Evolutionary conservation across 2,329 filamentous ascomycete genomes (phyloP), one percentile per base, ranked within the genome.

Genomic region (Dendrostoma leiphaemia): DNA sequence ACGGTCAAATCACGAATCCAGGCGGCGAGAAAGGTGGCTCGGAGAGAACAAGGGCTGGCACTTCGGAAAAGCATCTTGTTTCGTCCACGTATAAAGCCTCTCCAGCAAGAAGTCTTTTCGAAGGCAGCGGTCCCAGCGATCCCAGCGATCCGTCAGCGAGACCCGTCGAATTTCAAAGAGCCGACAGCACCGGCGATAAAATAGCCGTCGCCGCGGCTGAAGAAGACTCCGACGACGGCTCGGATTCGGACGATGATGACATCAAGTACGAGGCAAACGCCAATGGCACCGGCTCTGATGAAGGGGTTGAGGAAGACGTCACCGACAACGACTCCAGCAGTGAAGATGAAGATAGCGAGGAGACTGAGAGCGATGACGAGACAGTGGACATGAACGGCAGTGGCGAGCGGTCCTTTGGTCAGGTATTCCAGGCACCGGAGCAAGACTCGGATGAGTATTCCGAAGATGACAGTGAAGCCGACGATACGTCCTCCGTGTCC

Each of bases 261-360:
- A 57, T 57, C 37, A 57, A 48, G 13, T 57, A 57, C n/a, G 55
- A 57, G 32, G 31, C 51, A n/a, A 6, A 37, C 17, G 26, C 24
- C 8, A 49, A 47, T 32, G 21, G 23, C 2, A 23, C 15, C 2
- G 26, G 32, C 2, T 12, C 26, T 10, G 37, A 48, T 17, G 44
- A 35, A 9, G 28, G 23, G 24, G n/a, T 32, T 13, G 48, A 28
- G 35, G 48, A 34, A 15, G 44, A 29, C 23, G 12, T 8, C 21
- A n/a, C 26, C 15, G 51, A 54, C 5, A 43, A 40, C 28, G 48
- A 26, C 4, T 51, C 52, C 10, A 53, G 15, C 44, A 48, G 47
- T 24, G 51, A 57, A 3, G 43, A 34, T 12, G 41, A 17, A 9
- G 28, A 32, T 17, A 34, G 15, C 17, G 34, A 37, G 6, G 34